phyloP scores from a whole-genome alignment of 345 rosid species.

The Nephelium lappaceum region DNA sequence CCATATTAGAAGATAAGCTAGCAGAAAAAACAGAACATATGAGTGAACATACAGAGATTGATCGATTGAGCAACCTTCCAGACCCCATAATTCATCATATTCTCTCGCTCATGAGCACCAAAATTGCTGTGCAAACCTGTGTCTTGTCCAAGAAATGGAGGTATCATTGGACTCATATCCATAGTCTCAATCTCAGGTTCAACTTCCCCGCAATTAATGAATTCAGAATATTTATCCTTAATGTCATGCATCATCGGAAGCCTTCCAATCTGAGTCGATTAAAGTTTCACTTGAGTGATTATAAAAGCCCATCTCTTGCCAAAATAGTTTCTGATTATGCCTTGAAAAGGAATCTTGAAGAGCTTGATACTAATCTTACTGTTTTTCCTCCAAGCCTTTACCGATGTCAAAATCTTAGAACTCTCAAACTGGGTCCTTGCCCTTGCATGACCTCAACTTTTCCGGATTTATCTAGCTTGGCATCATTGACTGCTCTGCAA shows the following conservation, averaged over 20 bases:
- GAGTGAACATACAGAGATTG: not conserved
- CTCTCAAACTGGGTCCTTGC: not conserved
- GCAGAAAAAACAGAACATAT: too few relatives aligned
- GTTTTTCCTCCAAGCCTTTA: not conserved
- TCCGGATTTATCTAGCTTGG: not conserved
- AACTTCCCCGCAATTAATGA: too few relatives aligned
- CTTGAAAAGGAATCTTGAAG: not conserved
- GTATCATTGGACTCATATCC: too few relatives aligned
- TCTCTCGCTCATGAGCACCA: too few relatives aligned
- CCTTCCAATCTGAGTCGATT: not conserved
- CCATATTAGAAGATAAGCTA: too few relatives aligned
- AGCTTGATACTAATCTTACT: not conserved
- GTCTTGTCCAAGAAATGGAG: too few relatives aligned
- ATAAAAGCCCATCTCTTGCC: not conserved
- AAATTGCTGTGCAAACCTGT: too few relatives aligned
- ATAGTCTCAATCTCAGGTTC: too few relatives aligned
- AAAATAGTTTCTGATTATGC: not conserved
- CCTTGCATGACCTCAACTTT: not conserved
- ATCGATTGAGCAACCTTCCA: not conserved
- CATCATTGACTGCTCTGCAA: slow-evolving; percentile 2
- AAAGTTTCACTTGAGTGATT: not conserved
- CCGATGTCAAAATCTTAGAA: too few relatives aligned
- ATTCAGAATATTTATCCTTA: too few relatives aligned
- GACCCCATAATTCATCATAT: not conserved
- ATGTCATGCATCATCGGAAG: too few relatives aligned